Evolutionary conservation across 345 rosid genomes (phyloP), one percentile per base, ranked within the genome.

Genomic region (Aquilaria yunnanensis): DNA sequence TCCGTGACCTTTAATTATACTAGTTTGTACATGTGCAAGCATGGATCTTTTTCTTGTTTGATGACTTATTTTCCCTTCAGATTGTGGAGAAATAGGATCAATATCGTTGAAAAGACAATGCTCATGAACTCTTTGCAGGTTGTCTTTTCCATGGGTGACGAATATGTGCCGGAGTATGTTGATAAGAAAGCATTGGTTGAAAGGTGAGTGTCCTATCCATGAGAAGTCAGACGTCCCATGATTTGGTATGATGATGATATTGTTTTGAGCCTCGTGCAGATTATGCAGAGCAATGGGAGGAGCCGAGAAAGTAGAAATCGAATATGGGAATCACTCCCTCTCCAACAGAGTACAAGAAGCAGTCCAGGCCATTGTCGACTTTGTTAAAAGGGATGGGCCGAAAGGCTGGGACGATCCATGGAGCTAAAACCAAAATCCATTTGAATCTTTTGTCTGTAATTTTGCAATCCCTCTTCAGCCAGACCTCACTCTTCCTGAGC

Each of bases 381-480:
- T 90, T 68, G 79, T 94, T 60, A 86, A 76, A 60, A 80, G 91
- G 76, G 97, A 88, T 57, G 95, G 91, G 60, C 99, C 96, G 11
- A 83, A 71, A 16, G 99, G 96, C 72, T 94, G 97, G 97, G 97
- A 90, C 85, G 97, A 94, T 80, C 97, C 97, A 50, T 94, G 99
- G 97, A 84, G 71, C 77, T 90, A 71, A 78, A 48, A 54, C 7
- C 43, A 3, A 37, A 37, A 37, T 1, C 43, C 43, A 9, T 37
- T 23, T 37, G 43, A 37, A 37, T 37, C 43, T 37, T 2, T 37
- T 37, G 5, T 3, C 23, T 23, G 23, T 23, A 23, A 23, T 23
- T 23, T 23, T 23, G 23, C 23, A 23, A 23, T 23, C 23, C 23
- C 23, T 23, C 23, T 3, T 10, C 12, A 12, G 49, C 32, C 3